These are phyloP conservation scores for Cryphonectria naterciae DNA, from an alignment of 2,329 filamentous ascomycete species.

Conservation along the genomic window DNA sequence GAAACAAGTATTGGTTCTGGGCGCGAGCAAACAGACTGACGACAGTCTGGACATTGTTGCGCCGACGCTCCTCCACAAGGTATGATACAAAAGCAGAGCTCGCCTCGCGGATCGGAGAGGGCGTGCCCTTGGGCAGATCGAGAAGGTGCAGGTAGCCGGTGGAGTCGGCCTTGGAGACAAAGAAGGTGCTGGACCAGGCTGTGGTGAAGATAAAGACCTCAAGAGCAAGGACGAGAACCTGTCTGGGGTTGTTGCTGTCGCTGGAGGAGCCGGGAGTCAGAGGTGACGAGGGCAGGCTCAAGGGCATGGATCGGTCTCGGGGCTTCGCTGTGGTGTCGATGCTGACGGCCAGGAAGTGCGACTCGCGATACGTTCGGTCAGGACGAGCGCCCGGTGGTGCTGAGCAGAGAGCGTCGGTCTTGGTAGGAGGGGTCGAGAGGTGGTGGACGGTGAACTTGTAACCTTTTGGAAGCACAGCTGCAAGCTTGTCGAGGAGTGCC, in stretches of 20 bases:
- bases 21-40: conserved; percentile 91
- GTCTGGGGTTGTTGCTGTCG: conserved; percentile 39
- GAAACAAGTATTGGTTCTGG: conserved; percentile 93
- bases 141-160: conserved; percentile 81
- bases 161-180: conserved; percentile 96
- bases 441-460: conserved; percentile 75
- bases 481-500: conserved; percentile 46
- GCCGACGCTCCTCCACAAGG: conserved; percentile 69
- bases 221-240: conserved; percentile 78
- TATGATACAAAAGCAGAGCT: conserved; percentile 76
- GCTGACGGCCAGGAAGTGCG: conserved; percentile 69
- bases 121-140: conserved; percentile 61
- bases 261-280: conserved; percentile 32
- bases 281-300: conserved; percentile 24
- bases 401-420: conserved; percentile 76
- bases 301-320: conserved; percentile 16
- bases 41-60: conserved; percentile 69
- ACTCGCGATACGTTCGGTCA: conserved; percentile 84
- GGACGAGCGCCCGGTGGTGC: conserved; percentile 72
- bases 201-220: conserved; percentile 90
- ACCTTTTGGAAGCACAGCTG: conserved; percentile 57
- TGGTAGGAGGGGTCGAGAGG: conserved; percentile 80
- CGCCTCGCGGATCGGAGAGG: conserved; percentile 75
- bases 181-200: conserved; percentile 78
- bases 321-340: conserved; percentile 40